Percentiles rank a stretch among this genome's conserved stretches.
phyloP scores from a whole-genome alignment of 345 rosid genomes.

The Laguncularia racemosa region DNA sequence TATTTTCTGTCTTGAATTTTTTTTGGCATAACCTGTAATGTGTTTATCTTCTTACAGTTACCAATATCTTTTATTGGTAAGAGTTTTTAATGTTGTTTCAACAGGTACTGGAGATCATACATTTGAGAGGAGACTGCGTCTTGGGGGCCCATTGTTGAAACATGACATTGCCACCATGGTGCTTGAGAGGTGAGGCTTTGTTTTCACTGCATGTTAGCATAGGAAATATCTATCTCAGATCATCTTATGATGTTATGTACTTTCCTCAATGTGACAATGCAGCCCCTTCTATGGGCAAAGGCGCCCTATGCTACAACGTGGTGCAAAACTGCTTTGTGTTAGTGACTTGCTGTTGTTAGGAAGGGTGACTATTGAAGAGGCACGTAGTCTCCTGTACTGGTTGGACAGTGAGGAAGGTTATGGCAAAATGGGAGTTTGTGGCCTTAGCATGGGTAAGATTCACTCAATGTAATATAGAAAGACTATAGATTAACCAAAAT shows the following conservation, averaged over 20 bases:
- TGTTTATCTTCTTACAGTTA: background rate
- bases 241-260: constrained; percentile 1
- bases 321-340: constrained; percentile 85
- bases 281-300: constrained; percentile 97
- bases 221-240: background rate
- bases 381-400: constrained; percentile 90
- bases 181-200: constrained; percentile 67
- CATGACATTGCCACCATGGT: constrained; percentile 95
- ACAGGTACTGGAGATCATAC: constrained; percentile 97
- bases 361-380: constrained; percentile 89
- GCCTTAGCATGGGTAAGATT: constrained; percentile 94
- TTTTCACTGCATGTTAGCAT: no score
- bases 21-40: no score
- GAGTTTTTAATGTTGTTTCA: constrained; percentile 7
- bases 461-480: no score
- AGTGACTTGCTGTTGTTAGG: constrained; percentile 95
- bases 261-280: constrained; percentile 14
- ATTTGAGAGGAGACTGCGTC: constrained; percentile 79
- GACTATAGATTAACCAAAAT: background rate
- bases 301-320: constrained; percentile 81
- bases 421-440: constrained; percentile 95
- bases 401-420: constrained; percentile 75
- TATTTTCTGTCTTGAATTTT: no score
- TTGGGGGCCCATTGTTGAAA: constrained; percentile 88
- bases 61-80: background rate